Conservation (phyloP, 768 basidiomycete species). For the Boletus rubropictus region DNA sequence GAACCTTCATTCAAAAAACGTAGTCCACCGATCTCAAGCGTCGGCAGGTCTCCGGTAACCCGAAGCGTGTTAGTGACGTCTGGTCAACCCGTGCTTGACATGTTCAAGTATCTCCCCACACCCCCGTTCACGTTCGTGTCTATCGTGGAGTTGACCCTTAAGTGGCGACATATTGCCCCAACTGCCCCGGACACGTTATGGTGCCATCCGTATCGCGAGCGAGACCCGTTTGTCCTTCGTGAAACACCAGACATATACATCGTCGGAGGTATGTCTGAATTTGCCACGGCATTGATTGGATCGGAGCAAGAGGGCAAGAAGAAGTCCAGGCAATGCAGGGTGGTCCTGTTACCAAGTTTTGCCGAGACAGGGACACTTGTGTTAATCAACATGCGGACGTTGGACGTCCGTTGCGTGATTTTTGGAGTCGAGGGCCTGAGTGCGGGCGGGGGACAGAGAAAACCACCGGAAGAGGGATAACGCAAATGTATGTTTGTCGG, state of each 20-base stretch:
- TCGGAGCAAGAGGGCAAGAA: slow-evolving; percentile 29
- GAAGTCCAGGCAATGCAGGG: slow-evolving; percentile 45
- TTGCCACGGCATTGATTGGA: slow-evolving; percentile 65
- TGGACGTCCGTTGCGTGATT: slow-evolving; percentile 60
- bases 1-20: slow-evolving; percentile 4
- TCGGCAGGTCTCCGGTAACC: slow-evolving; percentile 23
- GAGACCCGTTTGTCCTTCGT: slow-evolving; percentile 86
- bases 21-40: slow-evolving; percentile 1
- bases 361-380: slow-evolving; percentile 71
- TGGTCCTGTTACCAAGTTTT: slow-evolving; percentile 81
- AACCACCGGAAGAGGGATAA: slow-evolving; percentile 13
- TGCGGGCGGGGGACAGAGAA: slow-evolving; percentile 13
- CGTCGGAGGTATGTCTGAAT: slow-evolving; percentile 84
- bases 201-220: slow-evolving; percentile 89
- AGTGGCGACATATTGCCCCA: slow-evolving; percentile 96
- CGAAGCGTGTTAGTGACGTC: slow-evolving; percentile 77
- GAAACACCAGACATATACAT: slow-evolving; percentile 87
- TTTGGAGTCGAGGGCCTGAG: slow-evolving; percentile 44
- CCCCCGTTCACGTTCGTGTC: slow-evolving; percentile 67
- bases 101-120: slow-evolving; percentile 84
- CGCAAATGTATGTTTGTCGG: not conserved
- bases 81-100: slow-evolving; percentile 91
- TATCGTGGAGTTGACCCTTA: slow-evolving; percentile 72
- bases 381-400: slow-evolving; percentile 70
- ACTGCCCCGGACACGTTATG: slow-evolving; percentile 98